Base-by-base conservation (phyloP, 148 eudicot species). In the Rhododendron williamsianum region DNA sequence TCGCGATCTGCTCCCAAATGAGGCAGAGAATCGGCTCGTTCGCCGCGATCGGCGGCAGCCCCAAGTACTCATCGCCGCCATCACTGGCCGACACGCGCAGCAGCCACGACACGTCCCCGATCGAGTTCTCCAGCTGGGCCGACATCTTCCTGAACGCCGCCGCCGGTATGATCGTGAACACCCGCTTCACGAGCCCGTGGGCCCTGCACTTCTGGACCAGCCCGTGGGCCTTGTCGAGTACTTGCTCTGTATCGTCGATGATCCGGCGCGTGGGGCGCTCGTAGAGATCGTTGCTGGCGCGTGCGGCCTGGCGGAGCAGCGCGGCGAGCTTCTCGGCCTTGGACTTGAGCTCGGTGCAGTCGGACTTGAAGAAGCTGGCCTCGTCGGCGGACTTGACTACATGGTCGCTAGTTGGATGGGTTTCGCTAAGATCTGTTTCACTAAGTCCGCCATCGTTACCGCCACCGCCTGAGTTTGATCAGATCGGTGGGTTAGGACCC, bases 1-100 rank as follows among this genome's bases (percentile, higher is more conserved):
- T 91, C 3, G 99, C 97, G 74, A 96, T 93, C 86, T 96, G 98
- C 76, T 93, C 99, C 99, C 99, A 96, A 2, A 96, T 96, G 0
- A 96, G 86, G 46, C 97, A 92, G 30, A 96, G 81, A 33, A 96
- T 95, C 0, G 98, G 99, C 90, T 97, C 99, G 36, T 97, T 97
- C 3, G 98, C 94, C 7, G 99, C 99, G 69, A 97, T 97, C 1
- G 99, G 99, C 2, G 99, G 99, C 0, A 95, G 89, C 1, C 99
- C 99, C 1, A 94, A 78, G 80, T 91, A 91, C 81, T 89, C 97
- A 13, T 88, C 91, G 33, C 77, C 95, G 9, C 89, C 85, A 13
- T 92, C 91, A 25, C 93, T 65, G 7, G 94, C 92, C 18, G 99
- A 97, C 38, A 95, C 98, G 1, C 98, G 89, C n/a, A 95, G 92